Conservation (phyloP, 1,139 yeast genomes). For the Magnusiomyces fungicola region DNA sequence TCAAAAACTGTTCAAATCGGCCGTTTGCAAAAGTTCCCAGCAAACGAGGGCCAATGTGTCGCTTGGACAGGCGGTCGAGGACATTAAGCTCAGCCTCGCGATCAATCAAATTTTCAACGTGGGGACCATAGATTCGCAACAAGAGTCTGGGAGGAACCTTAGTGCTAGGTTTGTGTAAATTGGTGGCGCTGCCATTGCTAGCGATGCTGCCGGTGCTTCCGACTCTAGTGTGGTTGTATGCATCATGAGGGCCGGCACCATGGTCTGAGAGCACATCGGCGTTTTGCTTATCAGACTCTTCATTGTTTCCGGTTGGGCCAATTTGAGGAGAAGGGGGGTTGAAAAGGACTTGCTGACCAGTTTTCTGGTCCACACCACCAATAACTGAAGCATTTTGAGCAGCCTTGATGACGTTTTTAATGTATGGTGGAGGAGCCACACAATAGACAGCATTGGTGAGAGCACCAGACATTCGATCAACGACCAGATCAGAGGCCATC, state of each 20-base stretch:
- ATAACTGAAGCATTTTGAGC: conserved; percentile 15
- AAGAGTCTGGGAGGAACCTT: conserved; percentile 44
- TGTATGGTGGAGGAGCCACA: conserved; percentile 37
- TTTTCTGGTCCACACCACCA: conserved; percentile 15
- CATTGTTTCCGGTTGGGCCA: neutral
- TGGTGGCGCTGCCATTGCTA: neutral
- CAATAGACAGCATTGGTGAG: conserved; percentile 84
- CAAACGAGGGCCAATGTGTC: conserved; percentile 80
- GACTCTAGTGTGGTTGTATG: neutral
- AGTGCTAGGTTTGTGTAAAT: neutral
- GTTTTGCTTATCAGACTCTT: neutral
- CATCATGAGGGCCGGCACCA: neutral
- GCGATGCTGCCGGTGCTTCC: conserved; percentile 14
- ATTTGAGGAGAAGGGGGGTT: neutral
- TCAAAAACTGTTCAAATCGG: conserved; percentile 82
- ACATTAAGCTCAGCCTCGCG: conserved; percentile 71
- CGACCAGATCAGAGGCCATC: conserved; percentile 37
- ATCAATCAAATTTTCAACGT: conserved; percentile 80
- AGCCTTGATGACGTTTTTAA: conserved; percentile 26
- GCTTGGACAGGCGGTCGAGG: conserved; percentile 62
- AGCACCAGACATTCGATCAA: conserved; percentile 80
- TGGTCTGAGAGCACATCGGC: neutral
- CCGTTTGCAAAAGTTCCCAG: conserved; percentile 89
- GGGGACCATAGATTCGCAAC: conserved; percentile 84
- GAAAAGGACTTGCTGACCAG: conserved; percentile 11